phyloP scores from a whole-genome alignment of 2,329 filamentous ascomycete species.

The Cercospora zeae-maydis region DNA sequence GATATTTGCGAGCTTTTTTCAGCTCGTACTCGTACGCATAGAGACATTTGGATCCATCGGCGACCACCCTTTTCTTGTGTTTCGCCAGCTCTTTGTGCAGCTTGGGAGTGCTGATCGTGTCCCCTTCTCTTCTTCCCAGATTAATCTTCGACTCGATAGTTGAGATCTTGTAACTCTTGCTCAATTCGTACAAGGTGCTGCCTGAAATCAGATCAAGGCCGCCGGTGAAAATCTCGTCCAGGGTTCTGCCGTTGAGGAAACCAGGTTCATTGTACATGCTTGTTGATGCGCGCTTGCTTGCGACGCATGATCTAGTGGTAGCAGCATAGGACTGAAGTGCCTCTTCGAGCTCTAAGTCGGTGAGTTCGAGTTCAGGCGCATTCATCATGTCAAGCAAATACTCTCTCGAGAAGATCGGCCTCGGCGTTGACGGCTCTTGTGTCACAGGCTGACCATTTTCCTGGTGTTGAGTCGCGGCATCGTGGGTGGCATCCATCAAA shows the following conservation, averaged over 20 bases:
- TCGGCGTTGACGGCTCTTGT: not conserved
- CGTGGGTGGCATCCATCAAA: not conserved
- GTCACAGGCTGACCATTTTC: not conserved
- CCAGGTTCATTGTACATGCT: not conserved
- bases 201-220: conserved; percentile 2
- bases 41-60: not conserved
- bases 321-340: not conserved
- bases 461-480: not conserved
- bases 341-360: not conserved
- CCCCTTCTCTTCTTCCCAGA: not conserved
- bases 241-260: not conserved
- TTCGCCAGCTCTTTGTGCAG: not conserved
- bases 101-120: not conserved
- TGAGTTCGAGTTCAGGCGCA: not conserved
- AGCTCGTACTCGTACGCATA: not conserved
- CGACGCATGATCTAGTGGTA: not conserved
- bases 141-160: conserved; percentile 3
- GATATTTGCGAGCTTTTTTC: not conserved
- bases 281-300: not conserved
- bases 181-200: conserved; percentile 4
- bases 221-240: conserved; percentile 11
- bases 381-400: not conserved
- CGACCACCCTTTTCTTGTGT: not conserved
- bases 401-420: not conserved
- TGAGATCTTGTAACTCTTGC: conserved; percentile 6